Evolutionary conservation across 1,139 yeast species (phyloP).

Genomic region (Candida tunisiensis): DNA sequence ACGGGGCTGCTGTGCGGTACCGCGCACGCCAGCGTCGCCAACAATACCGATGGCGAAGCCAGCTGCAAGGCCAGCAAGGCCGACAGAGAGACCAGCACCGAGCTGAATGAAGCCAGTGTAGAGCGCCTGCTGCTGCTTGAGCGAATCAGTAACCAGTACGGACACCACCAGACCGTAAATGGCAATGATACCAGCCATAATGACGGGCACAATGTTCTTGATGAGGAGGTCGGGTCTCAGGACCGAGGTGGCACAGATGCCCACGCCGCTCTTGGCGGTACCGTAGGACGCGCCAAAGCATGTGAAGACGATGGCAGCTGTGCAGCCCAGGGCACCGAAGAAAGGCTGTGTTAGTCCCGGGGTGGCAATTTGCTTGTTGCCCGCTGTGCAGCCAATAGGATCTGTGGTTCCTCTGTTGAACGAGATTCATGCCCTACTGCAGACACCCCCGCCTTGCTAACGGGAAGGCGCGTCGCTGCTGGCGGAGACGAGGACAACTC

Average conservation of each 20-base stretch:
- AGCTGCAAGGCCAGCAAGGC: slow-evolving; percentile 92
- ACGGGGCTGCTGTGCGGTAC: slow-evolving; percentile 91
- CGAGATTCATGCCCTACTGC: too few relatives aligned
- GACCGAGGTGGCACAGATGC: slow-evolving; percentile 97
- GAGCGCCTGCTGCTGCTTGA: slow-evolving; percentile 80
- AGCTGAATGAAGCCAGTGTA: slow-evolving; percentile 96
- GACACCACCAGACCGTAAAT: slow-evolving; percentile 97
- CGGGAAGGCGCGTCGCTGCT: too few relatives aligned
- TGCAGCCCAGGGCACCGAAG: slow-evolving; percentile 97
- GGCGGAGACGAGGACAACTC: too few relatives aligned
- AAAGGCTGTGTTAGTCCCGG: slow-evolving; percentile 61
- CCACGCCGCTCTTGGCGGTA: slow-evolving; percentile 98
- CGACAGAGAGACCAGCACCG: slow-evolving; percentile 97
- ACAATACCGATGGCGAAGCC: slow-evolving; percentile 98
- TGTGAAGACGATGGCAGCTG: slow-evolving; percentile 96
- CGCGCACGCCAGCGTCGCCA: slow-evolving; percentile 98
- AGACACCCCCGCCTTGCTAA: too few relatives aligned
- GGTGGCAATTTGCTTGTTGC: too few relatives aligned
- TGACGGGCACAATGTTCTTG: slow-evolving; percentile 50
- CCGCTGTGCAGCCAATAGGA: too few relatives aligned
- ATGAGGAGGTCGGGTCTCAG: slow-evolving; percentile 92
- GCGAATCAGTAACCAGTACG: slow-evolving; percentile 76
- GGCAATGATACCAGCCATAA: slow-evolving; percentile 99
- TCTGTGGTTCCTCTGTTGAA: too few relatives aligned
- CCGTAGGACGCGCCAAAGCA: slow-evolving; percentile 99